Conservation (phyloP, 306 rosid species). For the Neltuma alba region DNA sequence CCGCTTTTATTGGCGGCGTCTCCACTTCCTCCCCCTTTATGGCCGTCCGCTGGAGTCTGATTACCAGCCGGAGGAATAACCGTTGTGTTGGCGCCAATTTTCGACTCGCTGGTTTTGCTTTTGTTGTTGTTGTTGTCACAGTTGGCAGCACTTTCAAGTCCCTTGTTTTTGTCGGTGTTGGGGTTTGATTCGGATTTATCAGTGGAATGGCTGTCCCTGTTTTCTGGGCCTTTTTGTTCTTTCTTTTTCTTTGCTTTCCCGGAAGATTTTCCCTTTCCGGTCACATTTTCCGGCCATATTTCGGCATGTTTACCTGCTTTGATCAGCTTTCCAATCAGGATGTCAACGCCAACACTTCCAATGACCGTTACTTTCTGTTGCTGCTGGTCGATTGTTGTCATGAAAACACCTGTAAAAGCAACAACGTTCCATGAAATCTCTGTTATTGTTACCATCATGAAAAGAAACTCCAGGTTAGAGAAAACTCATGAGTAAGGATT, state of each 20-base stretch:
- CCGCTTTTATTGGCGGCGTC: conserved; percentile 26
- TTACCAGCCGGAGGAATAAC: conserved; percentile 32
- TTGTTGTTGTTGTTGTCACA: conserved; percentile 10
- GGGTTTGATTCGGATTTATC: conserved; percentile 31
- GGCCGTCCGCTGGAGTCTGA: conserved; percentile 17
- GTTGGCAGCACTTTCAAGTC: conserved; percentile 36
- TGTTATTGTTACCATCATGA: neutral
- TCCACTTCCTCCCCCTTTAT: conserved; percentile 28
- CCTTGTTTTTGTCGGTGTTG: conserved; percentile 41
- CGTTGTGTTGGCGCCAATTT: conserved; percentile 27
- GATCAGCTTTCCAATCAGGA: conserved; percentile 58
- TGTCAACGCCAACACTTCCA: conserved; percentile 67
- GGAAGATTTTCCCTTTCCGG: conserved; percentile 46
- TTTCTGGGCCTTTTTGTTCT: conserved; percentile 40
- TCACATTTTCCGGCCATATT: conserved; percentile 64
- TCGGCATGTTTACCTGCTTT: conserved; percentile 78
- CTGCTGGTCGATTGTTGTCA: conserved; percentile 63
- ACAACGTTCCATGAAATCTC: neutral
- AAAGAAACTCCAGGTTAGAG: neutral
- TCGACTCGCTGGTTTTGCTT: conserved; percentile 37
- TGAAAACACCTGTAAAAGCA: conserved; percentile 65
- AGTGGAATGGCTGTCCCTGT: conserved; percentile 17
- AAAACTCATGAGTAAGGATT: neutral
- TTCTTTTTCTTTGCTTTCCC: conserved; percentile 43
- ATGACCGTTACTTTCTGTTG: conserved; percentile 76